Conservation (phyloP, 2,329 filamentous ascomycete species). For the Aspergillus niger region DNA sequence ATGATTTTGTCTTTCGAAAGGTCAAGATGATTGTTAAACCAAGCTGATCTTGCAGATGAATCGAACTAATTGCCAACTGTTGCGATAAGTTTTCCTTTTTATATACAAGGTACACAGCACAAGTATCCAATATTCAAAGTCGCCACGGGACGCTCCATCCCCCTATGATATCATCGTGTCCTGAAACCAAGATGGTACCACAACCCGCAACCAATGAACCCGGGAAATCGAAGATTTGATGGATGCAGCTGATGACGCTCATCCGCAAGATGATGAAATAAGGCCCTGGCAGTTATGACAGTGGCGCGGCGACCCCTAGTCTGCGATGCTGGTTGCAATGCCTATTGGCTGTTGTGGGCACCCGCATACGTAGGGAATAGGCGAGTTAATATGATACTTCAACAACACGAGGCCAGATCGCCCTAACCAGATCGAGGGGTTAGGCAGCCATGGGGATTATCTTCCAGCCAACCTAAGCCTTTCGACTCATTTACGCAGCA, state of each 20-base stretch:
- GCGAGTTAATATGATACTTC: background rate
- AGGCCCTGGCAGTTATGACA: background rate
- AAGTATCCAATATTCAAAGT: background rate
- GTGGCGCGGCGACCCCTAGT: constrained; percentile 1
- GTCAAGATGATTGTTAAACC: background rate
- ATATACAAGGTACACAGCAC: background rate
- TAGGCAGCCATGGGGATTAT: too few species aligned
- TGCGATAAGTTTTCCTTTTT: background rate
- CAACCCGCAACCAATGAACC: background rate
- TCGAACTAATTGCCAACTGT: too few species aligned
- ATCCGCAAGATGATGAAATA: constrained; percentile 4
- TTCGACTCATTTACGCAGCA: too few species aligned
- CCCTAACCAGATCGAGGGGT: background rate
- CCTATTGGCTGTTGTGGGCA: background rate
- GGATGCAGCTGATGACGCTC: background rate
- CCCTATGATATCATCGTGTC: constrained; percentile 7
- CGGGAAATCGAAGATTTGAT: background rate
- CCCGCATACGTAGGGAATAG: background rate
- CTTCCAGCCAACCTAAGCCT: background rate
- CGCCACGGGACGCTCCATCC: constrained; percentile 6
- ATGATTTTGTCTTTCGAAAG: background rate
- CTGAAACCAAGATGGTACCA: background rate
- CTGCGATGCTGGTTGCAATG: background rate
- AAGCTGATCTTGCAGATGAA: background rate
- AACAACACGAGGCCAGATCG: background rate